These are phyloP conservation scores for Coelastrella sp. DNA, from an alignment of 139 green algal genomes.

Conservation along the genomic window DNA sequence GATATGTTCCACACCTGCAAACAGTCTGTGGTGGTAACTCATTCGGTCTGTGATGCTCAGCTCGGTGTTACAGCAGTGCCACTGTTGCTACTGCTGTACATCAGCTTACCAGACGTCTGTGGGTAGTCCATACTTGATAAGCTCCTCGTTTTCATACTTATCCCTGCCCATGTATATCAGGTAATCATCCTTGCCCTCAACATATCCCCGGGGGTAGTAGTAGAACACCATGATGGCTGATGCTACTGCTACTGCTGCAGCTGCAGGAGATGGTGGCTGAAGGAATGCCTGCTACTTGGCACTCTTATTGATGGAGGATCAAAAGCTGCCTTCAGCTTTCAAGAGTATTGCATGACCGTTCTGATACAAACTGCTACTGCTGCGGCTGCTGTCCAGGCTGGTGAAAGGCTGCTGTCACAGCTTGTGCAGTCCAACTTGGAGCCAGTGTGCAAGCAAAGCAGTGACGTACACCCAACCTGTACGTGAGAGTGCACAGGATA, in stretches of 20 bases:
- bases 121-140: constrained; percentile 88
- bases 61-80: background rate
- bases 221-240: constrained; percentile 88
- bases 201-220: constrained; percentile 77
- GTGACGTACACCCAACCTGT: background rate
- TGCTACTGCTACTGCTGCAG: constrained; percentile 32
- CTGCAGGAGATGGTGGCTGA: background rate
- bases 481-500: background rate
- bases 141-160: constrained; percentile 94
- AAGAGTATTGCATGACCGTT: too few species aligned
- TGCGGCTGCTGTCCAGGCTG: too few species aligned
- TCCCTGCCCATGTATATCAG: constrained; percentile 91
- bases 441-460: background rate
- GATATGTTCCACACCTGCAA: background rate
- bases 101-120: constrained; percentile 69
- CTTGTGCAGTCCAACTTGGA: too few species aligned
- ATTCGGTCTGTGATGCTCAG: background rate
- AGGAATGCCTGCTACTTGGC: background rate
- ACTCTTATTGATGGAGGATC: too few species aligned
- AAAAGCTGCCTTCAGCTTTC: too few species aligned
- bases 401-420: too few species aligned
- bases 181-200: constrained; percentile 73
- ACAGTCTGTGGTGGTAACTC: background rate
- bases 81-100: background rate
- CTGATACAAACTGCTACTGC: too few species aligned